These are phyloP conservation scores for Hymenoscyphus linearis DNA, from an alignment of 2,329 filamentous ascomycete genomes.

Conservation along the genomic window DNA sequence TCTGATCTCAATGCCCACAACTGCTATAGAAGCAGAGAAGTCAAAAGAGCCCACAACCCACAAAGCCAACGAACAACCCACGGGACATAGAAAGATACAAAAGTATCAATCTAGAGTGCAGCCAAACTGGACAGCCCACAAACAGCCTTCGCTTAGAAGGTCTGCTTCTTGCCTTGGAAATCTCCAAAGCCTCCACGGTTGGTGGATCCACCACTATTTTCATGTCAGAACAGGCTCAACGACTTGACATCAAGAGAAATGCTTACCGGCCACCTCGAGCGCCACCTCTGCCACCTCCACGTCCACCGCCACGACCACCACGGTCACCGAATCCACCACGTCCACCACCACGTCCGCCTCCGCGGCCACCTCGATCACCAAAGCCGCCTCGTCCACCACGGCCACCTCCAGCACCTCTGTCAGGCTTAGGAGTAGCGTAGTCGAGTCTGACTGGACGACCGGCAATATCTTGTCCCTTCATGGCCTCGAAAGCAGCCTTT, in stretches of 20 bases:
- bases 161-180: conserved; percentile 52
- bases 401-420: conserved; percentile 38
- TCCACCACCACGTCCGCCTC: conserved; percentile 37
- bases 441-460: conserved; percentile 64
- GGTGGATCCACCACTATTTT: conserved; percentile 35
- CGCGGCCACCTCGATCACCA: conserved; percentile 33
- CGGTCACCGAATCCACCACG: conserved; percentile 36
- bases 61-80: conserved; percentile 31
- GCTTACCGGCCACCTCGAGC: conserved; percentile 37
- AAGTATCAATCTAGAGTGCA: conserved; percentile 22
- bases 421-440: conserved; percentile 56
- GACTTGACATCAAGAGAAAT: conserved; percentile 14
- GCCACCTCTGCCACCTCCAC: conserved; percentile 36
- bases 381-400: conserved; percentile 37
- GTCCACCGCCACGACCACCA: conserved; percentile 36
- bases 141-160: conserved; percentile 26
- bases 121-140: conserved; percentile 22
- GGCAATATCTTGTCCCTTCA: conserved; percentile 58
- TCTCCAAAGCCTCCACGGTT: conserved; percentile 53
- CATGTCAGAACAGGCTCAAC: no score
- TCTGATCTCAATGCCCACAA: conserved; percentile 34
- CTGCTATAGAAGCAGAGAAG: conserved; percentile 30
- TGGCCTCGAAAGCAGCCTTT: conserved; percentile 53
- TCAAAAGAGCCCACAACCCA: conserved; percentile 36
- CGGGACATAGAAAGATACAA: conserved; percentile 20